phyloP scores from a whole-genome alignment of 768 basidiomycete species.

The Boletus eberwhitei region DNA sequence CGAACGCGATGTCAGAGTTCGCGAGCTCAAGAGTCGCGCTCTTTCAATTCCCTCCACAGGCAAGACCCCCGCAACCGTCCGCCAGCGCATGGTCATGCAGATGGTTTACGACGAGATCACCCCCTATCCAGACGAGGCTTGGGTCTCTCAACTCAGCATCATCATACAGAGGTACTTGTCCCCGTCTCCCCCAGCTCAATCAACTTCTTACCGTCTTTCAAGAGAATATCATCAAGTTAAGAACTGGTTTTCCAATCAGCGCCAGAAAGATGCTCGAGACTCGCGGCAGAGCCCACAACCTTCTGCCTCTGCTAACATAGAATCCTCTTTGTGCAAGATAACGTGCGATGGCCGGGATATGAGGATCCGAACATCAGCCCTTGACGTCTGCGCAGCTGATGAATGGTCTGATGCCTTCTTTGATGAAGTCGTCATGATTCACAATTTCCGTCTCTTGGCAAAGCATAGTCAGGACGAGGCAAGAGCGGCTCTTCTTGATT shows the following conservation, averaged over 20 bases:
- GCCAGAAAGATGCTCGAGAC: constrained; percentile 44
- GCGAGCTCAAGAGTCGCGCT: constrained; percentile 31
- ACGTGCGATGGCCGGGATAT: constrained; percentile 39
- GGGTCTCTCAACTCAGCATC: constrained; percentile 57
- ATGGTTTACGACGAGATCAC: constrained; percentile 67
- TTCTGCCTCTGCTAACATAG: constrained; percentile 31
- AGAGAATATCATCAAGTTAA: constrained; percentile 61
- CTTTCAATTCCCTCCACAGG: constrained; percentile 34
- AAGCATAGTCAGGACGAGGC: constrained; percentile 37
- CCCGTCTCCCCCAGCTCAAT: neutral
- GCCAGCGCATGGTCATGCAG: constrained; percentile 55
- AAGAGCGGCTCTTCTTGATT: constrained; percentile 26
- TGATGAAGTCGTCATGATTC: constrained; percentile 58
- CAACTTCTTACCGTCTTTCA: constrained; percentile 6
- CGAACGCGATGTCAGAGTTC: constrained; percentile 31
- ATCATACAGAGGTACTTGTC: constrained; percentile 49
- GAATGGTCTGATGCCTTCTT: constrained; percentile 63
- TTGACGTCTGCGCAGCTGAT: constrained; percentile 40
- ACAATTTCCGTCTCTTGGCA: constrained; percentile 44
- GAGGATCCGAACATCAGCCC: constrained; percentile 47
- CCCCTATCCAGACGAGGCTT: constrained; percentile 59
- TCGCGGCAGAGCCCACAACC: constrained; percentile 35
- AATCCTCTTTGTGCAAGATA: constrained; percentile 34
- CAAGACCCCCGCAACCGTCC: constrained; percentile 49
- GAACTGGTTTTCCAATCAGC: constrained; percentile 68